Conservation (phyloP, 1,284 basidiomycete genomes). For the Mycosarcoma mackinlayi region DNA sequence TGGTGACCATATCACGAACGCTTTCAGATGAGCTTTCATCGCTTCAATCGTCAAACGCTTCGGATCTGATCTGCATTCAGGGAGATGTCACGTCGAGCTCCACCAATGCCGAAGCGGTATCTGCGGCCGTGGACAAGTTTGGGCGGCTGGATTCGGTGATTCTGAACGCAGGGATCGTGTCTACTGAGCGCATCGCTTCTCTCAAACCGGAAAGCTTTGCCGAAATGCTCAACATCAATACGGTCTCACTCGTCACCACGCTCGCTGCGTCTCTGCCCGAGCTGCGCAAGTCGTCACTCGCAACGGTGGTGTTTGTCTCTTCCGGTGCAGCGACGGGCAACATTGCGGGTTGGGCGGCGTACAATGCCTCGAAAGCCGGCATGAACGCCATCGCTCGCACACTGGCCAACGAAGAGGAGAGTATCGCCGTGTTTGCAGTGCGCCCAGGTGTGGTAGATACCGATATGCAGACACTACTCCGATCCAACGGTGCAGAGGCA, state of each 20-base stretch:
- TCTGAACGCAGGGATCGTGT: slow-evolving; percentile 80
- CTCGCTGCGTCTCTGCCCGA: slow-evolving; percentile 76
- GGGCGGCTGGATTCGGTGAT: slow-evolving; percentile 79
- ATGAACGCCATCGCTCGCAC: slow-evolving; percentile 85
- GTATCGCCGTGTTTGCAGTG: slow-evolving; percentile 79
- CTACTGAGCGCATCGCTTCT: slow-evolving; percentile 56
- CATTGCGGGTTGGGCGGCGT: slow-evolving; percentile 79
- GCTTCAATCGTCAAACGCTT: slow-evolving; percentile 70
- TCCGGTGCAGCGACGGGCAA: slow-evolving; percentile 81
- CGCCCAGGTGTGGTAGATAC: slow-evolving; percentile 84
- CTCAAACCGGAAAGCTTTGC: slow-evolving; percentile 72
- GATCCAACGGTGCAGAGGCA: background rate
- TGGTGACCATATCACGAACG: slow-evolving; percentile 81
- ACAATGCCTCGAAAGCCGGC: slow-evolving; percentile 77
- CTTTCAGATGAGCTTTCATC: slow-evolving; percentile 75
- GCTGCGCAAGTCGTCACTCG: slow-evolving; percentile 72
- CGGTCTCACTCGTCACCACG: slow-evolving; percentile 81
- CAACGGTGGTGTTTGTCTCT: slow-evolving; percentile 80
- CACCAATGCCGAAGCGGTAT: slow-evolving; percentile 74
- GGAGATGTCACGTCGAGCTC: slow-evolving; percentile 76
- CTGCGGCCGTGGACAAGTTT: slow-evolving; percentile 74
- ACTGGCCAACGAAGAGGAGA: slow-evolving; percentile 81
- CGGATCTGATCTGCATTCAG: slow-evolving; percentile 70
- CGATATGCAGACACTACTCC: slow-evolving; percentile 48
- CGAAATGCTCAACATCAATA: slow-evolving; percentile 80